Evolutionary conservation across 306 rosid genomes (phyloP), one percentile per base, ranked within the genome.

Genomic region (Trifolium pratense): DNA sequence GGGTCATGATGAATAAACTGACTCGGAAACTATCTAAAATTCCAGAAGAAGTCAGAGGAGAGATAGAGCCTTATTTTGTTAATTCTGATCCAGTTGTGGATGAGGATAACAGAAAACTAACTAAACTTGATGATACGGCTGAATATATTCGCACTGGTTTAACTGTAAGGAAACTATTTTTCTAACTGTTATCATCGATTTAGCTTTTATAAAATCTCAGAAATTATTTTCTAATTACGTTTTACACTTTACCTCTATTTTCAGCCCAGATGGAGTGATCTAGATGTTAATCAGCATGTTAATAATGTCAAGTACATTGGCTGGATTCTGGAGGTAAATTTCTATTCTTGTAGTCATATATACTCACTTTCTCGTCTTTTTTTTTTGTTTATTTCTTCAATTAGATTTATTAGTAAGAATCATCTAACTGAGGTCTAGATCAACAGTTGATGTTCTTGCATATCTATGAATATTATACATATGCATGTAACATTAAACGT

Each of bases 261-360:
- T 63, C 92, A 94, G 98, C 97, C 99, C 58, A 83, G 96, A 63
- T 94, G 99, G 99, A 76, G 89, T 73, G 99, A 94, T 74, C 86
- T 94, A 42, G 99, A 94, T 79, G 80, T 94, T 70, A 94, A 94
- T 73, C 99, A 87, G 92, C 99, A 94, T 71, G 99, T 94, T 76
- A 94, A 94, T 84, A 94, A 94, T 79, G 99, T 94, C 76, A 94
- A 94, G 87, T 94, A 94, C 85, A 76, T 94, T 83, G 97, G 97
- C 76, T 94, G 99, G 99, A 79, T 94, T 84, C 93, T 94, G 16
- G 99, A 94, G 98, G 98, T 94, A 83, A 43, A 71, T 39, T 66
- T 60, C 39, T 63, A 55, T 66, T 58, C 78, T 6, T 17, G 18
- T 52, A 62, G 48, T 83, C 6, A 1, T 59, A 21, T 51, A 11